Base-by-base conservation (phyloP, 352 stramenopile species). In the Aphanomyces astaci region DNA sequence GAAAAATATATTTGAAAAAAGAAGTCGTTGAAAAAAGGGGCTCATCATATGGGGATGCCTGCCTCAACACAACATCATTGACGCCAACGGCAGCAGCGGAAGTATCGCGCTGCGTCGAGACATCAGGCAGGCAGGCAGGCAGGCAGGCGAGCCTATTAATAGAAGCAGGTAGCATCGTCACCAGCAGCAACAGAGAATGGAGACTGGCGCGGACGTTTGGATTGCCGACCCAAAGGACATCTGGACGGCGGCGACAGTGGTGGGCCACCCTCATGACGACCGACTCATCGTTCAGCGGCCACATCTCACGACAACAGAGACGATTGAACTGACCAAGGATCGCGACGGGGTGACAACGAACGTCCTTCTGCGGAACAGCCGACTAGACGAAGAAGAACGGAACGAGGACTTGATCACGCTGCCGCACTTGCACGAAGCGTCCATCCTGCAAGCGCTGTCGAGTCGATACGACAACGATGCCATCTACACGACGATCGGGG, bases 401-500 rank as follows among this genome's bases (percentile, higher is more conserved):
- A 79, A 75, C 40, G 62, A 40, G 24, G 84, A 94, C 66, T 78
- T 95, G 33, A 84, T 92, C 57, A 74, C 80, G 66, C 75, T 94
- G 11, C 82, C 87, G n/a, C 87, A 95, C 69, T 73, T 95, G 27
- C 87, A 95, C 59, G 87, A 94, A 59, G 84, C 87, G 24, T 88
- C 84, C 0, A 92, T 95, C 43, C 78, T 95, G 17, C 79, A 94
- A 49, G 80, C 82, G 39, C 78, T 95, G 63, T 80, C 78, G 2
- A 72, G 84, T 54, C 87, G 87, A 28, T 95, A 92, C 72, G 77
- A 81, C 43, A 79, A 84, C 36, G 79, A 95, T 69, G 77, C 75
- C 53, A 95, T 95, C 73, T 95, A 95, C 73, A 95, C 87, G 10
- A 82, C 80, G 69, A 92, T 92, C 46, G 87, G 84, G 45, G 85